These are phyloP conservation scores for Cubamyces lactineus DNA, from an alignment of 768 basidiomycete genomes.

Conservation along the genomic window DNA sequence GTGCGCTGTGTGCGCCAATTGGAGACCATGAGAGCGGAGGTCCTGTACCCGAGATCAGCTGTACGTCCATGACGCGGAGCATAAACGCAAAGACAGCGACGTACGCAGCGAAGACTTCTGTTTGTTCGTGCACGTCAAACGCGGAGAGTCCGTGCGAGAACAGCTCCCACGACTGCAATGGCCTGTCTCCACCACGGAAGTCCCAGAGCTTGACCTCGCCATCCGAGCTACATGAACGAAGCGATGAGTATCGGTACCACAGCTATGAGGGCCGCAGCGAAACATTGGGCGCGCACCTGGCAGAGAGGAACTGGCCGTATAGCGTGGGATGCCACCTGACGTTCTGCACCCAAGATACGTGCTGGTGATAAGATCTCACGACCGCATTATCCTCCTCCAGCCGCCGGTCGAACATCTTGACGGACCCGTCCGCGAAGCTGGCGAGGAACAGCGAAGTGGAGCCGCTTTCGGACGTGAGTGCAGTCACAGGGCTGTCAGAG, in stretches of 20 bases:
- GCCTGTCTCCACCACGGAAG: conserved; percentile 62
- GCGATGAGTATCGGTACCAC: not conserved
- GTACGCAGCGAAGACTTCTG: conserved; percentile 85
- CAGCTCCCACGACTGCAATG: conserved; percentile 64
- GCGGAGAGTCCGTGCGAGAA: conserved; percentile 76
- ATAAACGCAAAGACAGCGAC: conserved; percentile 35
- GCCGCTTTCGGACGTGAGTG: conserved; percentile 77
- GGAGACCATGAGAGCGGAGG: conserved; percentile 60
- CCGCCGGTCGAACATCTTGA: conserved; percentile 93
- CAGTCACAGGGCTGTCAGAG: conserved; percentile 87
- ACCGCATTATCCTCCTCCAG: conserved; percentile 82
- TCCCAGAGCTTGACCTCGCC: conserved; percentile 95
- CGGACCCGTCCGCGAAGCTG: conserved; percentile 89
- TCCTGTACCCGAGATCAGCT: conserved; percentile 37
- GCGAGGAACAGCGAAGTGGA: conserved; percentile 82
- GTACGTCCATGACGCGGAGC: not conserved
- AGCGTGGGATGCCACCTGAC: conserved; percentile 80
- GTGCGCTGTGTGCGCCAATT: conserved; percentile 71
- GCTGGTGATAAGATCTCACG: conserved; percentile 73
- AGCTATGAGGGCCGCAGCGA: not conserved
- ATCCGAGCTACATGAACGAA: conserved; percentile 59
- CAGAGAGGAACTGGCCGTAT: conserved; percentile 76
- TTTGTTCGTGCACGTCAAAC: conserved; percentile 84
- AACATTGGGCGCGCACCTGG: conserved; percentile 60
- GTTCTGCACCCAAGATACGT: conserved; percentile 88